Evolutionary conservation across 1,284 basidiomycete genomes (phyloP).

Genomic region (Rhizoctonia solani): DNA sequence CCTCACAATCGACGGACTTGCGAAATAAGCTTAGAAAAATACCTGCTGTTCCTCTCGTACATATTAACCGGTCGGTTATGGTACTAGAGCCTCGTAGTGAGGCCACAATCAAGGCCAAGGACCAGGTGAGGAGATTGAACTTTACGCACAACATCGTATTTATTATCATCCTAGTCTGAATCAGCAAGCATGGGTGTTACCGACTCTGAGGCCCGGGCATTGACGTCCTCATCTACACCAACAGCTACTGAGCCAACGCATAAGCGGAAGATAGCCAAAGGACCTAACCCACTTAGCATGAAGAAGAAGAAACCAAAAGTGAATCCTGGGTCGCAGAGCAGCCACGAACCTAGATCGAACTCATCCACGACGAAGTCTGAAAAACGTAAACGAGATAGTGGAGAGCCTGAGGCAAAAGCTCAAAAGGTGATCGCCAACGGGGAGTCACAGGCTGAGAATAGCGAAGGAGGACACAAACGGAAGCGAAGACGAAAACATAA

Average conservation of each 20-base stretch:
- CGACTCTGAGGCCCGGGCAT: slow-evolving; percentile 19
- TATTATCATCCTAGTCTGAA: slow-evolving; percentile 8
- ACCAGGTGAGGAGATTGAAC: slow-evolving; percentile 51
- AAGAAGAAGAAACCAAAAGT: slow-evolving; percentile 74
- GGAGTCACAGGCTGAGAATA: slow-evolving; percentile 1
- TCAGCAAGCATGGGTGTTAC: not conserved
- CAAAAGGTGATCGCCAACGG: slow-evolving; percentile 23
- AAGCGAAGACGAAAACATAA: slow-evolving; percentile 16
- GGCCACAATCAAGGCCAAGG: slow-evolving; percentile 71
- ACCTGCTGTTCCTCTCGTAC: slow-evolving; percentile 83
- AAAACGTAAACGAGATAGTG: slow-evolving; percentile 35
- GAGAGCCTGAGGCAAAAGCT: slow-evolving; percentile 18
- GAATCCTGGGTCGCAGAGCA: not conserved
- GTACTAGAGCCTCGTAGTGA: slow-evolving; percentile 86
- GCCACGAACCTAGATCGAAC: not conserved
- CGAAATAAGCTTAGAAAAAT: slow-evolving; percentile 66
- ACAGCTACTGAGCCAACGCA: slow-evolving; percentile 55
- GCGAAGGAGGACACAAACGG: slow-evolving; percentile 1
- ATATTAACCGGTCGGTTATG: slow-evolving; percentile 88
- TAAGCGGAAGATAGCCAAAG: slow-evolving; percentile 71
- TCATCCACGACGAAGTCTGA: not conserved
- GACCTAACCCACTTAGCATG: slow-evolving; percentile 89
- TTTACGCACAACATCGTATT: not conserved
- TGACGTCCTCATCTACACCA: slow-evolving; percentile 40
- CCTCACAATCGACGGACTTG: slow-evolving; percentile 74